A percentile compares a stretch with the other conserved stretches of the same genome.
These are phyloP conservation scores for Exophiala xenobiotica DNA, from an alignment of 2,329 filamentous ascomycete species.

Conservation along the genomic window DNA sequence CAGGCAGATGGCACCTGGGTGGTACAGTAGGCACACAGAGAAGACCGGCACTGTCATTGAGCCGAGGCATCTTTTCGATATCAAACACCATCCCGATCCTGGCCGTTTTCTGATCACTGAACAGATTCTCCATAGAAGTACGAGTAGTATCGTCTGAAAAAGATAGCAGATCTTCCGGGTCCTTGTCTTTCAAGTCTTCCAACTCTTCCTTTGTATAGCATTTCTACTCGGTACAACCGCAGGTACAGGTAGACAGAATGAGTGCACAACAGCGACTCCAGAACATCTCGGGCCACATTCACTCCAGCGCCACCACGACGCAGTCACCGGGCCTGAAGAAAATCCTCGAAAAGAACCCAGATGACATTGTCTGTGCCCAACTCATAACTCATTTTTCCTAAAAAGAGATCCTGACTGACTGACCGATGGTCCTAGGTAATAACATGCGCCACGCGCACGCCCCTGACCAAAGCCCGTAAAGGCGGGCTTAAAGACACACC, in stretches of 20 bases:
- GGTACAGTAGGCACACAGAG: too few species aligned
- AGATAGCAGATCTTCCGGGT: too few species aligned
- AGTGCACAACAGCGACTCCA: constrained; percentile 23
- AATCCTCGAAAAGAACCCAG: constrained; percentile 55
- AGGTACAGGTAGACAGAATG: too few species aligned
- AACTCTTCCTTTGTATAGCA: too few species aligned
- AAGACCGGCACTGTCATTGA: not conserved
- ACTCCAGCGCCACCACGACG: constrained; percentile 14
- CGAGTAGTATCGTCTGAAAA: too few species aligned
- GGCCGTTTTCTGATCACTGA: not conserved
- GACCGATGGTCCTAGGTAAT: constrained; percentile 54
- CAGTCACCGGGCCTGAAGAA: constrained; percentile 54
- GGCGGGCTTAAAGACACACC: constrained; percentile 94
- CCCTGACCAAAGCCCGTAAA: constrained; percentile 89
- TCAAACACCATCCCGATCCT: not conserved
- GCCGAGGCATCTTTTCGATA: not conserved
- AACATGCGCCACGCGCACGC: constrained; percentile 84
- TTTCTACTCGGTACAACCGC: too few species aligned
- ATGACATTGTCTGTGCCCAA: constrained; percentile 70
- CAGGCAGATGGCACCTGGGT: too few species aligned
- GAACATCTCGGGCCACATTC: constrained; percentile 22
- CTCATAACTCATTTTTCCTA: constrained; percentile 46
- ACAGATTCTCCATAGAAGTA: too few species aligned
- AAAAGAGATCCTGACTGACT: constrained; percentile 58
- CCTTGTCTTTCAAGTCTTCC: too few species aligned